Evolutionary conservation across 257 asterid species (phyloP).

Genomic region (Solanum appendiculatum): DNA sequence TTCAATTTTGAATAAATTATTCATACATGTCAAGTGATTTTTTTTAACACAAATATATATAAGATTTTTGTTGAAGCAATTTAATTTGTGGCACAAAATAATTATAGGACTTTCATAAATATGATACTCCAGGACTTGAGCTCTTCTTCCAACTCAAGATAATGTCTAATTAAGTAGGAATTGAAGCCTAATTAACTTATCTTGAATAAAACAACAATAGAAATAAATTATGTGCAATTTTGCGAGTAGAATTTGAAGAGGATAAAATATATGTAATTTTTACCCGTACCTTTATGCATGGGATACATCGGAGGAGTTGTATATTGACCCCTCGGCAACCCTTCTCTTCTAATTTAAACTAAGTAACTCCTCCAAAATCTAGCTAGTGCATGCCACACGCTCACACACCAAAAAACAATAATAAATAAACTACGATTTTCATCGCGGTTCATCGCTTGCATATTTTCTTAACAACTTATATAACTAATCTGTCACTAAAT

Average conservation of each 20-base stretch:
- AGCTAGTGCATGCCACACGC: too few species aligned
- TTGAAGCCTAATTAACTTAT: background rate
- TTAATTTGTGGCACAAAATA: background rate
- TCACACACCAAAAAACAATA: too few species aligned
- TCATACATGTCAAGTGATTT: background rate
- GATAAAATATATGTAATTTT: background rate
- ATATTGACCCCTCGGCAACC: background rate
- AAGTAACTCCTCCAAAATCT: background rate
- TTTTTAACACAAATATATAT: background rate
- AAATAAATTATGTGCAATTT: background rate
- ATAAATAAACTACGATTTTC: background rate
- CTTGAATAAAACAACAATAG: background rate
- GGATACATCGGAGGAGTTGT: background rate
- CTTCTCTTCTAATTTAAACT: background rate
- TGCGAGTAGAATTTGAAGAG: background rate
- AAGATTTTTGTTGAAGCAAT: background rate
- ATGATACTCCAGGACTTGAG: background rate
- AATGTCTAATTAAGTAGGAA: background rate
- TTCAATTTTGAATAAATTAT: background rate
- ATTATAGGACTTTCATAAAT: background rate
- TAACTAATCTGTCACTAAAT: background rate
- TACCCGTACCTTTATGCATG: background rate
- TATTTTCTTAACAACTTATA: background rate
- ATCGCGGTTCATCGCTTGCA: background rate
- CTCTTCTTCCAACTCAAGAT: background rate